These are phyloP conservation scores for Avicennia marina DNA, from an alignment of 257 asterid species.

Conservation along the genomic window DNA sequence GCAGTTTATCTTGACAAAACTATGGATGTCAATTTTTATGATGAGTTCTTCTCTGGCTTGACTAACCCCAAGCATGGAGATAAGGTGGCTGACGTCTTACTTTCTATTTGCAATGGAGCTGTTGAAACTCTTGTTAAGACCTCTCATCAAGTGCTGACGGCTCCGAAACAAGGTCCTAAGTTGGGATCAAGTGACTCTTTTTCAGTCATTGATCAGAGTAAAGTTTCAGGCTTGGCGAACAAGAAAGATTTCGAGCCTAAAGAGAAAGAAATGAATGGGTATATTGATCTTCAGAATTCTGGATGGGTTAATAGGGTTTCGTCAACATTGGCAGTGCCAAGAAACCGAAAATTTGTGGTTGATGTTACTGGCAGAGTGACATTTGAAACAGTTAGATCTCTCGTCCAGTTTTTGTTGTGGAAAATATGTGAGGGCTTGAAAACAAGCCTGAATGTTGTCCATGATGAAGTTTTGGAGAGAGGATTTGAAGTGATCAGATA, in stretches of 20 bases:
- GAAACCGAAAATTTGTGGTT: constrained; percentile 72
- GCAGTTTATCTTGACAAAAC: constrained; percentile 89
- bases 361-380: constrained; percentile 94
- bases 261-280: constrained; percentile 27
- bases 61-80: constrained; percentile 87
- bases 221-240: constrained; percentile 20
- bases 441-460: constrained; percentile 55
- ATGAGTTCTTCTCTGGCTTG: constrained; percentile 77
- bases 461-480: constrained; percentile 56
- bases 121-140: constrained; percentile 89
- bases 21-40: constrained; percentile 74
- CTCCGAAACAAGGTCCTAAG: constrained; percentile 41
- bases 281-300: constrained; percentile 33
- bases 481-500: constrained; percentile 76
- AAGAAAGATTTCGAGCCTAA: constrained; percentile 23
- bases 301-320: constrained; percentile 80
- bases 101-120: constrained; percentile 87
- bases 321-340: constrained; percentile 79
- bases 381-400: constrained; percentile 74
- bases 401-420: constrained; percentile 54
- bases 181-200: constrained; percentile 23
- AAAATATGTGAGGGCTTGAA: constrained; percentile 58
- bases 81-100: constrained; percentile 55
- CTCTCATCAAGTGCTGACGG: constrained; percentile 74
- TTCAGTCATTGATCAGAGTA: constrained; percentile 33